Evolutionary conservation across 495 filamentous ascomycete genomes (phyloP).

Genomic region (Copromyces sp.): DNA sequence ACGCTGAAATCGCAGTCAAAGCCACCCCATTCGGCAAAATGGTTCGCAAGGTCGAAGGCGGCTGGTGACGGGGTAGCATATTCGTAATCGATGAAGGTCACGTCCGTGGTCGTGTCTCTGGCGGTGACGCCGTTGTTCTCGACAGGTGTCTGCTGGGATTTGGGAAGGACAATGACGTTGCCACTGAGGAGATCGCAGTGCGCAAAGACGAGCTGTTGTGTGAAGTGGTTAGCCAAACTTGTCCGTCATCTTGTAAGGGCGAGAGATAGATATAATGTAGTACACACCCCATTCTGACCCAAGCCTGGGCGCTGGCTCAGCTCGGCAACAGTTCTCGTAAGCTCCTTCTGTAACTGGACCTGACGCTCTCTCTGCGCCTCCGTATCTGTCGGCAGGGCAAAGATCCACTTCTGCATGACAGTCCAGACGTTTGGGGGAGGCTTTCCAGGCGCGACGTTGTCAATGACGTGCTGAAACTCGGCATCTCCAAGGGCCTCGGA

Average conservation of each 20-base stretch:
- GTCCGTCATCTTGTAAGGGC: neutral
- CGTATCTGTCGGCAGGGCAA: conserved; percentile 65
- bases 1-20: conserved; percentile 86
- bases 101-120: conserved; percentile 31
- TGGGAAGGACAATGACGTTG: conserved; percentile 82
- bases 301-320: conserved; percentile 66
- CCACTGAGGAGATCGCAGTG: conserved; percentile 93
- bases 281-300: conserved; percentile 59
- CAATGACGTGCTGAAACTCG: conserved; percentile 36
- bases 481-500: conserved; percentile 17
- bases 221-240: conserved; percentile 12
- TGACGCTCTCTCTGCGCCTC: conserved; percentile 56
- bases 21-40: conserved; percentile 97
- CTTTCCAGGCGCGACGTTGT: conserved; percentile 49
- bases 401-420: conserved; percentile 90
- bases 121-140: conserved; percentile 18
- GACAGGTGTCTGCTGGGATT: conserved; percentile 17
- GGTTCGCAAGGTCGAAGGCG: conserved; percentile 98
- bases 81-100: conserved; percentile 97
- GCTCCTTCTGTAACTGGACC: conserved; percentile 59
- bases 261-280: neutral
- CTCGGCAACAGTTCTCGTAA: conserved; percentile 54
- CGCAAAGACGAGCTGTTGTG: conserved; percentile 67
- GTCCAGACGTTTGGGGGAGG: conserved; percentile 79
- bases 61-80: conserved; percentile 89